These are phyloP conservation scores for Spizellomyces sp. DNA, from an alignment of 192 early-diverging fungal genomes.

Conservation along the genomic window DNA sequence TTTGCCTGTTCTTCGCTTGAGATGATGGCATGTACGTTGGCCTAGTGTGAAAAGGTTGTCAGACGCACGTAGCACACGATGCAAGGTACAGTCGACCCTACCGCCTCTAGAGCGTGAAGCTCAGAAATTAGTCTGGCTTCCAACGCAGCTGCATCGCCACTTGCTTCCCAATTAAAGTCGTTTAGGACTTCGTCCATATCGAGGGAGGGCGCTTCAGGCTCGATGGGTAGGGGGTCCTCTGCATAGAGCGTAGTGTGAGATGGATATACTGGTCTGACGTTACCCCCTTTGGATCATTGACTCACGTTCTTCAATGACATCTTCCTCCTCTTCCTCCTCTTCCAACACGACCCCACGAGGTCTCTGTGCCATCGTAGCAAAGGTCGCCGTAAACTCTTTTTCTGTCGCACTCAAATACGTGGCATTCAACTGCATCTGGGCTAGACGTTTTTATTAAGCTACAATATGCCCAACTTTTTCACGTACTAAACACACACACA, in stretches of 20 bases:
- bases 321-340: slow-evolving; percentile 27
- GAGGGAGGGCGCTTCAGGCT: slow-evolving; percentile 17
- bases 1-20: slow-evolving; percentile 87
- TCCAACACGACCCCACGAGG: slow-evolving; percentile 14
- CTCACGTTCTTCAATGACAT: neutral
- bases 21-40: slow-evolving; percentile 95
- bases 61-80: neutral
- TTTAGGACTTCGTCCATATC: slow-evolving; percentile 49
- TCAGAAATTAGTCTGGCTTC: slow-evolving; percentile 84
- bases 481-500: neutral
- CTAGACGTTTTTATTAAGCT: slow-evolving; percentile 5
- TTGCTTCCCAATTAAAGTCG: slow-evolving; percentile 89
- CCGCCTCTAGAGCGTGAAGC: slow-evolving; percentile 81
- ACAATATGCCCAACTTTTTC: neutral
- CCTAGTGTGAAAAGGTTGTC: slow-evolving; percentile 36
- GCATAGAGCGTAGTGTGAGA: too few relatives aligned
- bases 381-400: slow-evolving; percentile 22
- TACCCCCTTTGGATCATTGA: neutral
- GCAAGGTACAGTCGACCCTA: slow-evolving; percentile 31
- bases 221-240: neutral
- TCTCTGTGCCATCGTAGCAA: slow-evolving; percentile 12
- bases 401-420: slow-evolving; percentile 22
- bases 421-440: slow-evolving; percentile 27
- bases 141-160: slow-evolving; percentile 83
- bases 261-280: too few relatives aligned